A percentile compares a stretch with the other conserved stretches of the same genome.
Conservation (phyloP, 2,329 filamentous ascomycete genomes). For the Arthrobotrys megalospora region DNA sequence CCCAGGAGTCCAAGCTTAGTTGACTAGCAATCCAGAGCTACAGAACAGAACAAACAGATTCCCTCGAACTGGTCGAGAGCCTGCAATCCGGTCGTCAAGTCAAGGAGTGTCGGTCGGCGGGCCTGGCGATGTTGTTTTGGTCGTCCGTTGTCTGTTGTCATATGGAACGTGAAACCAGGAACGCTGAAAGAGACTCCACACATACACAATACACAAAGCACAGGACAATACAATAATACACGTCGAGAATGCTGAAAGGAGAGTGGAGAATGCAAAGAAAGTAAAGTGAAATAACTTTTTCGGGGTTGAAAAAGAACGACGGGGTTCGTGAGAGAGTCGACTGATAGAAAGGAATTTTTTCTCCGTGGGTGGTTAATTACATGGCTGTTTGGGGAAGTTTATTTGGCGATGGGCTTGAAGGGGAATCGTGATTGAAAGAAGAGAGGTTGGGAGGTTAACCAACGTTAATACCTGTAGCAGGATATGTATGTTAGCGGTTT, state of each 20-base stretch:
- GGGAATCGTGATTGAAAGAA: constrained; percentile 58
- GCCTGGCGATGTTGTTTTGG: constrained; percentile 18
- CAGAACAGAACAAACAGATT: not conserved
- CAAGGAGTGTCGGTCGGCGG: constrained; percentile 27
- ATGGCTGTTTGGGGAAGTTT: constrained; percentile 62
- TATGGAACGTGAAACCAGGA: constrained; percentile 43
- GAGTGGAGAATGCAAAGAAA: constrained; percentile 46
- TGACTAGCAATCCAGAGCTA: constrained; percentile 24
- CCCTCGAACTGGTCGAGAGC: constrained; percentile 8
- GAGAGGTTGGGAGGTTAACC: constrained; percentile 57
- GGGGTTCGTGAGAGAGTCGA: not conserved
- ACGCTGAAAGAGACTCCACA: constrained; percentile 39
- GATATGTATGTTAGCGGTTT: not conserved
- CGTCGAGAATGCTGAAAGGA: constrained; percentile 43
- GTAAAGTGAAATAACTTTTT: constrained; percentile 10
- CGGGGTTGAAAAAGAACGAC: too few relatives aligned
- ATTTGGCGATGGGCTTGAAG: constrained; percentile 56
- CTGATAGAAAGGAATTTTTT: constrained; percentile 5
- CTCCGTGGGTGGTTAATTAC: constrained; percentile 32
- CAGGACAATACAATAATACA: constrained; percentile 23
- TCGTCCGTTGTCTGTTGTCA: constrained; percentile 36
- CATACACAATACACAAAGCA: not conserved
- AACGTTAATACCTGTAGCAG: not conserved
- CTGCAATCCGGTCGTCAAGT: constrained; percentile 4
- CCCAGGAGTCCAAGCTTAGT: constrained; percentile 19